Evolutionary conservation across 352 stramenopile species (phyloP).

Genomic region (Pythium grandisporangium): DNA sequence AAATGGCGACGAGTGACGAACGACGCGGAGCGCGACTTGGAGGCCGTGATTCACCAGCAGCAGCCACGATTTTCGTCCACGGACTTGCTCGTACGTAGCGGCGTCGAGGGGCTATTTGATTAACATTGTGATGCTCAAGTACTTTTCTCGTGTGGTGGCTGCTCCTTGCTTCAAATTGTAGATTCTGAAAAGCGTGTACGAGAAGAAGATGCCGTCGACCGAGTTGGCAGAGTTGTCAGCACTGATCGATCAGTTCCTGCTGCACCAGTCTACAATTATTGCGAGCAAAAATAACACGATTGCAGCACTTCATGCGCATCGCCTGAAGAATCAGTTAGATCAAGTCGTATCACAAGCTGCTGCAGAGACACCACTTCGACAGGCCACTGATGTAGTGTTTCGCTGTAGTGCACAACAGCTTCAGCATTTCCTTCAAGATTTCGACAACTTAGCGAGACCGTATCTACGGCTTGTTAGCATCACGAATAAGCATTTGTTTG

Average conservation of each 20-base stretch:
- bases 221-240: constrained; percentile 5
- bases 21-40: background rate
- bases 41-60: background rate
- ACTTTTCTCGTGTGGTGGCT: no score
- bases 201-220: constrained; percentile 5
- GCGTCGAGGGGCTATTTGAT: no score
- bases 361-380: background rate
- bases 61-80: constrained; percentile 18
- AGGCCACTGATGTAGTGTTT: constrained; percentile 7
- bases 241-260: constrained; percentile 20
- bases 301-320: constrained; percentile 2
- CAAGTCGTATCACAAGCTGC: no score
- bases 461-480: constrained; percentile 12
- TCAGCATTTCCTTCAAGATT: constrained; percentile 4
- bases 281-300: constrained; percentile 21
- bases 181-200: constrained; percentile 22
- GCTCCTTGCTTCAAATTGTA: no score
- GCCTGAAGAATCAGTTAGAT: constrained; percentile 10
- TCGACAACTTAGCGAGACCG: constrained; percentile 5
- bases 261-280: constrained; percentile 20
- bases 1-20: constrained; percentile 13
- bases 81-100: no score
- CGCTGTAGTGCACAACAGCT: constrained; percentile 14
- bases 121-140: no score
- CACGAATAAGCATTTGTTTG: constrained; percentile 20